These are phyloP conservation scores for Pseudocercospora cruenta DNA, from an alignment of 2,329 filamentous ascomycete species.

Conservation along the genomic window DNA sequence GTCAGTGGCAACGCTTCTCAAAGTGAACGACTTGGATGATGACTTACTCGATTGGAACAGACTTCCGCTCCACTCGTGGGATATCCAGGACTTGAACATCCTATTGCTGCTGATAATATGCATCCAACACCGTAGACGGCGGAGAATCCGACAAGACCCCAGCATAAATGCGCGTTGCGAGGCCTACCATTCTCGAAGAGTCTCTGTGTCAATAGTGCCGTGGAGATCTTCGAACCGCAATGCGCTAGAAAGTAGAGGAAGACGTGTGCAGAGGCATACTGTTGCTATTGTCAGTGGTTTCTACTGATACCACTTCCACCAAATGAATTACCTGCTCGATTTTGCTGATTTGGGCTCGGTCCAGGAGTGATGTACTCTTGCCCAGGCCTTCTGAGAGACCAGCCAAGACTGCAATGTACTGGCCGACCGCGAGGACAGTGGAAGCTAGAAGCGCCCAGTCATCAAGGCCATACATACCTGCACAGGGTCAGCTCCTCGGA, in stretches of 20 bases:
- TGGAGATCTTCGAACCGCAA: constrained; percentile 27
- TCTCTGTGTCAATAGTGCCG: constrained; percentile 23
- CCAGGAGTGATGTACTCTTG: constrained; percentile 17
- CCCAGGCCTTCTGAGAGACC: constrained; percentile 27
- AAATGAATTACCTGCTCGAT: constrained; percentile 18
- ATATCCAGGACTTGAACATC: constrained; percentile 14
- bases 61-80: background rate
- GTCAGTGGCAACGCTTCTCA: background rate
- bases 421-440: constrained; percentile 29
- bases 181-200: constrained; percentile 25
- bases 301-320: background rate
- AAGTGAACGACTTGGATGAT: background rate
- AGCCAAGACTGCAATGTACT: constrained; percentile 31
- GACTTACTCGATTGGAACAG: constrained; percentile 20
- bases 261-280: constrained; percentile 22
- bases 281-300: background rate
- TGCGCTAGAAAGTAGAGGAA: constrained; percentile 25
- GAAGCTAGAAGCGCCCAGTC: constrained; percentile 35
- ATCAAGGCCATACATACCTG: constrained; percentile 31
- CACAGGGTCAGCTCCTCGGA: background rate
- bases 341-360: constrained; percentile 8
- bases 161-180: constrained; percentile 21
- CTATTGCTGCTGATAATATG: constrained; percentile 15
- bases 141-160: constrained; percentile 15
- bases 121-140: constrained; percentile 18